A percentile compares a stretch with the other conserved stretches of the same genome.
Evolutionary conservation across 2,329 filamentous ascomycete genomes (phyloP).

Genomic region (Uncinocarpus reesii): DNA sequence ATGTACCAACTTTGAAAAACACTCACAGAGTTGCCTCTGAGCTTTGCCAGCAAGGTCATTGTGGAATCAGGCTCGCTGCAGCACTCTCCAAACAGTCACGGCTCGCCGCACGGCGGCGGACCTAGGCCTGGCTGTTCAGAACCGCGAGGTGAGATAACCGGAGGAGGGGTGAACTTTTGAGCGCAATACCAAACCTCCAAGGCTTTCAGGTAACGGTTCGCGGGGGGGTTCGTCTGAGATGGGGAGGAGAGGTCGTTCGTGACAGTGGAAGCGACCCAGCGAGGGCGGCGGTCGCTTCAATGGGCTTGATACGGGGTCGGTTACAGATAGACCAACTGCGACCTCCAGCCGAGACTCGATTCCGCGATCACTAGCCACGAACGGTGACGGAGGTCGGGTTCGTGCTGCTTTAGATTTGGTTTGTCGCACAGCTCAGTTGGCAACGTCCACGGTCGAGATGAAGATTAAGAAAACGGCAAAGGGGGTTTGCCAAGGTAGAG

Average conservation of each 20-base stretch:
- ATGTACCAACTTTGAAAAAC: no score
- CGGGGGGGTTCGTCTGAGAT: background rate
- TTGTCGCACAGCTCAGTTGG: background rate
- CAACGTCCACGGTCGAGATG: background rate
- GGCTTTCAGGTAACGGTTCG: background rate
- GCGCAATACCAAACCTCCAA: background rate
- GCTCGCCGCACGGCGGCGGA: slow-evolving; percentile 8
- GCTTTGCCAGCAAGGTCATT: slow-evolving; percentile 4
- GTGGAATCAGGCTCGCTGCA: background rate
- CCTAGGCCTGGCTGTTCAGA: slow-evolving; percentile 2
- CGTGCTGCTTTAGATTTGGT: background rate
- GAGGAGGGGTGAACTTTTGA: background rate
- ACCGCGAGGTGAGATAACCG: background rate
- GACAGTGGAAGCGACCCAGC: background rate
- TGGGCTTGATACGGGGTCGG: background rate
- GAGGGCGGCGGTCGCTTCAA: background rate
- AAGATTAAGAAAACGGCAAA: slow-evolving; percentile 2
- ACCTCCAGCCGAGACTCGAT: background rate
- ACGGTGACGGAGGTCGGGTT: background rate
- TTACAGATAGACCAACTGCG: background rate
- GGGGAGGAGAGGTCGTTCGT: background rate
- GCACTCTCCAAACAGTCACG: slow-evolving; percentile 2
- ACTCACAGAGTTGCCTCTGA: slow-evolving; percentile 5
- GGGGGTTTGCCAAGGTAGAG: slow-evolving; percentile 2
- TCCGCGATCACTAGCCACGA: background rate